These are phyloP conservation scores for Gossypium arboreum DNA, from an alignment of 345 rosid species.

Conservation along the genomic window DNA sequence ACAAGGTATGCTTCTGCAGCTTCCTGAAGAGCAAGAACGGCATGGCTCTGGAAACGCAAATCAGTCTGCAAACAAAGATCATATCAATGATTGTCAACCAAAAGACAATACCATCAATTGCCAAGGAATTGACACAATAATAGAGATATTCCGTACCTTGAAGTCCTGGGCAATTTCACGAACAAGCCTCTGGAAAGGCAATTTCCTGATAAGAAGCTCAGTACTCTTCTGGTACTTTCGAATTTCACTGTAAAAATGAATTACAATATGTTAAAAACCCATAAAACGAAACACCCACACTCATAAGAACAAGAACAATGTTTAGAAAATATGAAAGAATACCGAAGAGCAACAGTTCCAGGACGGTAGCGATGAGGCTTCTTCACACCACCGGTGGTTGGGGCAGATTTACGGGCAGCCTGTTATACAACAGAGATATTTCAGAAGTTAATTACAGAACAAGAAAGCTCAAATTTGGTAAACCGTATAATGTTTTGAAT, in stretches of 20 bases:
- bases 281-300: not conserved
- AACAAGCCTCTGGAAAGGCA: constrained; percentile 84
- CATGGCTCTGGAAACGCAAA: constrained; percentile 89
- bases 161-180: constrained; percentile 95
- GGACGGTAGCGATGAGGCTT: constrained; percentile 93
- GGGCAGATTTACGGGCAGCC: constrained; percentile 98
- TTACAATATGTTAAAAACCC: rapidly evolving
- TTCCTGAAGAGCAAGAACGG: constrained; percentile 82
- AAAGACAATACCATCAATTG: not conserved
- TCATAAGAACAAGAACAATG: not conserved
- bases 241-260: constrained; percentile 46
- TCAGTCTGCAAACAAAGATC: constrained; percentile 44
- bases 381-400: constrained; percentile 91
- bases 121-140: not conserved
- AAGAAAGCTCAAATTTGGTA: not conserved
- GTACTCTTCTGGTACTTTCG: constrained; percentile 94
- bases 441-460: too few relatives aligned
- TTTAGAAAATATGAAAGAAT: not conserved
- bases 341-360: constrained; percentile 96
- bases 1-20: constrained; percentile 88
- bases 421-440: not conserved
- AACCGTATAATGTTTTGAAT: not conserved
- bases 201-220: constrained; percentile 80
- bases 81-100: not conserved
- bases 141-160: constrained; percentile 33